A percentile compares a stretch with the other conserved stretches of the same genome.
phyloP scores from a whole-genome alignment of 2,329 filamentous ascomycete species.

The Rutstroemia sp. region DNA sequence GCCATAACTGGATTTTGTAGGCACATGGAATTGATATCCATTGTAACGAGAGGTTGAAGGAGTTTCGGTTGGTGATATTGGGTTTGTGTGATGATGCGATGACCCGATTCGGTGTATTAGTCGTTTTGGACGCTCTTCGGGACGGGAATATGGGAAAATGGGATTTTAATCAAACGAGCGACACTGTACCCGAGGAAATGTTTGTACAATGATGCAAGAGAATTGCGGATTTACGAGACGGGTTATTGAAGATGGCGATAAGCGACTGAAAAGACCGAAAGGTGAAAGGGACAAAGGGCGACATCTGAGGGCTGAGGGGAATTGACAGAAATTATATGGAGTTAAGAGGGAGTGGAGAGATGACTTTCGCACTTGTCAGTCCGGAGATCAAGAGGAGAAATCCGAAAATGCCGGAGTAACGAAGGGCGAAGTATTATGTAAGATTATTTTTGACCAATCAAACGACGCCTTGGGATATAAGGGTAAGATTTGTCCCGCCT shows the following conservation, averaged over 20 bases:
- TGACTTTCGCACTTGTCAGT: background rate
- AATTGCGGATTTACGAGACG: conserved; percentile 1
- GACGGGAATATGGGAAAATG: no score
- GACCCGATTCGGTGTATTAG: no score
- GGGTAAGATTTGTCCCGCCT: no score
- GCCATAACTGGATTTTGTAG: background rate
- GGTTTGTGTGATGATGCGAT: background rate
- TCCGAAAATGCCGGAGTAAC: background rate
- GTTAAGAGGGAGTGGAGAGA: background rate
- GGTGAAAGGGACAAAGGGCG: background rate
- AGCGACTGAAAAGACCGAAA: conserved; percentile 2
- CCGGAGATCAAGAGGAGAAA: background rate
- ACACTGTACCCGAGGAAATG: no score
- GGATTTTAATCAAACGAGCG: no score
- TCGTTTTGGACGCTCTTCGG: no score
- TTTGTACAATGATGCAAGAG: background rate
- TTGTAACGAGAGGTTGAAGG: background rate
- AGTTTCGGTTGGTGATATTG: background rate
- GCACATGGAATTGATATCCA: conserved; percentile 7
- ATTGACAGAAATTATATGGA: background rate
- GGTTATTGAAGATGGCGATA: background rate
- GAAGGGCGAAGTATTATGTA: background rate
- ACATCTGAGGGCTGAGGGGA: background rate
- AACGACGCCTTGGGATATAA: no score
- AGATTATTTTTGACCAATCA: background rate